These are phyloP conservation scores for Microsporum canis DNA, from an alignment of 2,329 filamentous ascomycete species.

Conservation along the genomic window DNA sequence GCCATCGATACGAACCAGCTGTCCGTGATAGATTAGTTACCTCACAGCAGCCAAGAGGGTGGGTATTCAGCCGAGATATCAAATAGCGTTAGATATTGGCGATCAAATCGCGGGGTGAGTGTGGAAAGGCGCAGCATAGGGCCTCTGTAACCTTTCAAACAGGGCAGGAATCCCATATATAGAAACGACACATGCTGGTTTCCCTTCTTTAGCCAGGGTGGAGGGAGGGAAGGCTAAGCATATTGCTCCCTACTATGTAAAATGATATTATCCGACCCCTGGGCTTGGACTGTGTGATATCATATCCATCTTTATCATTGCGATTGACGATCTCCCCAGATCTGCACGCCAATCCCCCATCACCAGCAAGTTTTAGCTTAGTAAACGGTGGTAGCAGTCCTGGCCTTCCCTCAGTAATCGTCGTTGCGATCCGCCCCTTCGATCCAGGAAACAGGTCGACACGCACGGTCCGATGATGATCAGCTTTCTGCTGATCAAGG, in stretches of 20 bases:
- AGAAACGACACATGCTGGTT: neutral
- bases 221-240: slow-evolving; percentile 83
- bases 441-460: neutral
- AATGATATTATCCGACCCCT: slow-evolving; percentile 28
- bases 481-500: slow-evolving; percentile 2
- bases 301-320: neutral
- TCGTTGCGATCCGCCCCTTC: neutral
- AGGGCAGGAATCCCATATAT: neutral
- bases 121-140: neutral
- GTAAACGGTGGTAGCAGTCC: neutral
- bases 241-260: slow-evolving; percentile 62
- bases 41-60: neutral
- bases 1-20: neutral
- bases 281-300: neutral
- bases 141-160: neutral
- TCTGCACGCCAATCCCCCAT: neutral
- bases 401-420: neutral
- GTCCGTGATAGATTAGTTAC: neutral
- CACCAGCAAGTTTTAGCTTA: neutral
- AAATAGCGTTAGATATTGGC: neutral
- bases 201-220: slow-evolving; percentile 1
- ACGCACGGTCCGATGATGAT: slow-evolving; percentile 1
- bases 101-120: neutral
- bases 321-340: slow-evolving; percentile 1
- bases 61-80: neutral